Evolutionary conservation across 2,329 filamentous ascomycete genomes (phyloP).

Genomic region (Mariannaea sp.): DNA sequence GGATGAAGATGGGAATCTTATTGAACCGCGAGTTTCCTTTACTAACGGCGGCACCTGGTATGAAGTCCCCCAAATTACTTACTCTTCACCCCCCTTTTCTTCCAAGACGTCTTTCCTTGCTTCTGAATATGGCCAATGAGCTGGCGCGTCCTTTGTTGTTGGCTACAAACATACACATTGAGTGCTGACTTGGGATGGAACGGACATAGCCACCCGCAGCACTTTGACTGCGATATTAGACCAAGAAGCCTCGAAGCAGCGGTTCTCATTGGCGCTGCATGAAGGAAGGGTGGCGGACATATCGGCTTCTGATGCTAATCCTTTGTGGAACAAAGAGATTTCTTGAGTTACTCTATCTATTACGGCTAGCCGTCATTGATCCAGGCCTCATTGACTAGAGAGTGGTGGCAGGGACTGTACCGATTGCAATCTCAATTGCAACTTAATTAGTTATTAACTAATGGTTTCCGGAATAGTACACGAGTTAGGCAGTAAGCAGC

Average conservation of each 20-base stretch:
- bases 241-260: conserved; percentile 24
- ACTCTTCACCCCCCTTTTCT: conserved; percentile 2
- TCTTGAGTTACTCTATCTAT: too few species aligned
- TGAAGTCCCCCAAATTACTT: not conserved
- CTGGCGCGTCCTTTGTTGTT: not conserved
- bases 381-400: too few species aligned
- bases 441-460: too few species aligned
- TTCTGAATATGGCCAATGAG: not conserved
- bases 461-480: too few species aligned
- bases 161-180: not conserved
- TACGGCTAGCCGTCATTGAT: too few species aligned
- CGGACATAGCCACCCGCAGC: conserved; percentile 38
- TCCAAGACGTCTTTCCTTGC: conserved; percentile 2
- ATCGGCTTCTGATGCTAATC: too few species aligned
- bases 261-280: conserved; percentile 20
- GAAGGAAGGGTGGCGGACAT: not conserved
- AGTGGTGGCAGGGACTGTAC: too few species aligned
- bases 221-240: conserved; percentile 39
- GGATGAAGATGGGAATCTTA: conserved; percentile 31
- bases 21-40: conserved; percentile 38
- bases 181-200: conserved; percentile 8
- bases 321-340: too few species aligned
- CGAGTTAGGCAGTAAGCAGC: too few species aligned
- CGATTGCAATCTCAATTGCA: too few species aligned
- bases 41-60: conserved; percentile 43